Base-by-base conservation (phyloP, 2,329 filamentous ascomycete species). In the Alternaria brassicae region DNA sequence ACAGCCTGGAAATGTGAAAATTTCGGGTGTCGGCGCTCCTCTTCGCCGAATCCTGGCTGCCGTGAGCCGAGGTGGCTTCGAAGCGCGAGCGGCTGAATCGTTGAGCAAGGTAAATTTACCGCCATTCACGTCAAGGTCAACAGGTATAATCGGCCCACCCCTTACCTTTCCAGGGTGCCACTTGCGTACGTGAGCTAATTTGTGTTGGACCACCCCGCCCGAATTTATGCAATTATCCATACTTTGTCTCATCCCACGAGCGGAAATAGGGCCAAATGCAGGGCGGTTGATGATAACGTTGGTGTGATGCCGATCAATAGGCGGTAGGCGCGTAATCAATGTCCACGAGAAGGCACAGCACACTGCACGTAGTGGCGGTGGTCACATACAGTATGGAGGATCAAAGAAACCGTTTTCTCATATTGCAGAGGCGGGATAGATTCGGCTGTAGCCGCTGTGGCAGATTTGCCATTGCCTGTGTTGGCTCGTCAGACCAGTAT, bases 281-380 rank as follows among this genome's bases (percentile, higher is more conserved):
- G 53, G 61, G 61, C 56, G 40, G 53, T 37, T 21, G 55, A 25
- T 53, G 44, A 47, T 49, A 40, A 47, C 27, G 37, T 44, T 51
- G 50, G 17, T 36, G 28, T 28, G 45, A 28, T 42, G 44, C 21
- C 30, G 62, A 58, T 57, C 45, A 25, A 27, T 40, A 23, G 40
- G 19, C 45, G 53, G 47, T 45, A 44, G 61, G 61, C 63, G 63
- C 56, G 51, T 66, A 66, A 58, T 57, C 30, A 54, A 47, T 51
- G 47, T 39, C 53, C 42, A 53, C 51, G 50, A 62, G 50, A 25
- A 42, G 52, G 53, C 30, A 51, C 32, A 21, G 27, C 23, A 28
- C 30, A 10, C 42, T 36, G 17, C 47, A 56, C 34, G 49, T 53
- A n/a, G 52, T 55, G 28, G 54, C 17, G n/a, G 25, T 34, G 21